These are phyloP conservation scores for Ustilago trichophora DNA, from an alignment of 1,284 basidiomycete species.

Conservation along the genomic window DNA sequence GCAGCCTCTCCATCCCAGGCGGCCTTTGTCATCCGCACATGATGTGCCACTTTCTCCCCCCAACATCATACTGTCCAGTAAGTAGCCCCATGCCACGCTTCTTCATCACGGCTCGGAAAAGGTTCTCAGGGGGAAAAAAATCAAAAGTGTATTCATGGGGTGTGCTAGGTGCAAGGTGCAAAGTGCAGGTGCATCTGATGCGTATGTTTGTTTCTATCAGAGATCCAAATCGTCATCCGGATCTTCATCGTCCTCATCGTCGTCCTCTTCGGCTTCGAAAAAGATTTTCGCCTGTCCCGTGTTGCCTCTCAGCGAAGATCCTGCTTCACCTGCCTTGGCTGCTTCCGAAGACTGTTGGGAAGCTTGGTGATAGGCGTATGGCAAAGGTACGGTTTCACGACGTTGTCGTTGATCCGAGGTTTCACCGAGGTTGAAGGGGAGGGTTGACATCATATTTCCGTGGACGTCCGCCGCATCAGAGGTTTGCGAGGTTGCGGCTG, in stretches of 20 bases:
- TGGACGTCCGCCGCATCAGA: slow-evolving; percentile 3
- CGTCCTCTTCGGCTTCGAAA: slow-evolving; percentile 60
- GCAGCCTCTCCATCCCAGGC: slow-evolving; percentile 34
- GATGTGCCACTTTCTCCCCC: too few relatives aligned
- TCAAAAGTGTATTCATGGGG: too few relatives aligned
- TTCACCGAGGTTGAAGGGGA: slow-evolving; percentile 58
- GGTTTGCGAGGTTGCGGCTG: too few relatives aligned
- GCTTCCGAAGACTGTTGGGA: too few relatives aligned
- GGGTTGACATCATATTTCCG: slow-evolving; percentile 40
- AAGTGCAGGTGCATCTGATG: too few relatives aligned
- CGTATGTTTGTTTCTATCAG: background rate
- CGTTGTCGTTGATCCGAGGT: slow-evolving; percentile 45
- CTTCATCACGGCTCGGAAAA: too few relatives aligned
- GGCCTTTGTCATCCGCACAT: slow-evolving; percentile 47
- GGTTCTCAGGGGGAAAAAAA: too few relatives aligned
- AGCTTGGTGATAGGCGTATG: slow-evolving; percentile 58
- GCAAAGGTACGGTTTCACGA: slow-evolving; percentile 53
- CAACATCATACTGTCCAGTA: too few relatives aligned
- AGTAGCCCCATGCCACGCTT: too few relatives aligned
- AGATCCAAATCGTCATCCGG: slow-evolving; percentile 63
- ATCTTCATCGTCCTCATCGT: slow-evolving; percentile 64
- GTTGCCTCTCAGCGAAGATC: slow-evolving; percentile 45
- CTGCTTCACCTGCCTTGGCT: too few relatives aligned
- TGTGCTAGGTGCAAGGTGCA: too few relatives aligned
- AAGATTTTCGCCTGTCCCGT: slow-evolving; percentile 59